phyloP scores from a whole-genome alignment of 2,329 filamentous ascomycete genomes.

The Didymellaceae sp. region DNA sequence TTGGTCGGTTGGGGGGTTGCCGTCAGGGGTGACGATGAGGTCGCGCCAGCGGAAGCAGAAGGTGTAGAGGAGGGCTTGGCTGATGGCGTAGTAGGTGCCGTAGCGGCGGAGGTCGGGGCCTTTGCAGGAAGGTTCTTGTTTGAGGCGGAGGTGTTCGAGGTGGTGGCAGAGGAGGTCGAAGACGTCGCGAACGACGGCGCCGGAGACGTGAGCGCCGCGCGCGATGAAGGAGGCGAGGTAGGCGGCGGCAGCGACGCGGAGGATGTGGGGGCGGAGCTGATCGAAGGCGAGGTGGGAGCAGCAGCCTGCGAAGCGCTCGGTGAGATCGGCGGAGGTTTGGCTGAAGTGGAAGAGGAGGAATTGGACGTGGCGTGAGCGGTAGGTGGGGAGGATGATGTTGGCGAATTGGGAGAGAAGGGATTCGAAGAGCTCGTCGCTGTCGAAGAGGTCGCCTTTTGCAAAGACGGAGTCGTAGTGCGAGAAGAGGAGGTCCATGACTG shows the following conservation, averaged over 20 bases:
- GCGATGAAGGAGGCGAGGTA: conserved; percentile 96
- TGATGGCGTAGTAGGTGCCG: conserved; percentile 82
- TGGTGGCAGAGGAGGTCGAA: conserved; percentile 80
- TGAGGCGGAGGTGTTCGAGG: conserved; percentile 74
- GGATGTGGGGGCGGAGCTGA: conserved; percentile 66
- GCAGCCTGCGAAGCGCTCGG: conserved; percentile 81
- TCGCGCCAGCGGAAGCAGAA: conserved; percentile 99
- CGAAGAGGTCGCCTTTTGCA: conserved; percentile 66
- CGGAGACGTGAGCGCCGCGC: conserved; percentile 80
- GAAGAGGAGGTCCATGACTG: conserved; percentile 87
- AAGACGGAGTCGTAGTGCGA: conserved; percentile 79
- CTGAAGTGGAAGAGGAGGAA: conserved; percentile 97
- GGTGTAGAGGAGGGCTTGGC: conserved; percentile 91
- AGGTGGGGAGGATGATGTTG: conserved; percentile 86
- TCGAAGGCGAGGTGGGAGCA: conserved; percentile 77
- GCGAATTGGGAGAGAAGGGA: conserved; percentile 85
- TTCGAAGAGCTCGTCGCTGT: conserved; percentile 76
- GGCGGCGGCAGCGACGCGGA: conserved; percentile 84
- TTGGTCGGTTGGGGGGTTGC: conserved; percentile 49
- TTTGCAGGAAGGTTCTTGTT: conserved; percentile 75
- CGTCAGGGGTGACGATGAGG: conserved; percentile 67
- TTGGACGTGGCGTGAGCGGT: conserved; percentile 90
- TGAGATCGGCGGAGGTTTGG: conserved; percentile 77
- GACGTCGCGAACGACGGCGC: conserved; percentile 78
- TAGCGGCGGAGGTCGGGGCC: conserved; percentile 87